Evolutionary conservation across 768 basidiomycete genomes (phyloP).

Genomic region (Flagelloscypha sp.): DNA sequence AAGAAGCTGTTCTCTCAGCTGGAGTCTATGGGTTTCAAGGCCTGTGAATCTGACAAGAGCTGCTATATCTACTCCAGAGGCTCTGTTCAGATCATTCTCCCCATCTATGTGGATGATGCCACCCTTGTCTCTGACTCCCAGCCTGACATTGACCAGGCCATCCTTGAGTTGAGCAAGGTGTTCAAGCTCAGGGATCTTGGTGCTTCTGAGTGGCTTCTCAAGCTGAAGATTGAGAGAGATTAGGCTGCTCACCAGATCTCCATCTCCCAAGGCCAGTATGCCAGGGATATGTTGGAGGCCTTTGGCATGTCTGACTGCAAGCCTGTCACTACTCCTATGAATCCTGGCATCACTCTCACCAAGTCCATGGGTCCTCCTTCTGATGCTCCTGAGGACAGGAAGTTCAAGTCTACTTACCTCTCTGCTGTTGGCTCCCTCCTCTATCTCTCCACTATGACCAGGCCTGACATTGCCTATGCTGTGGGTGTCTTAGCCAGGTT

Average conservation of each 20-base stretch:
- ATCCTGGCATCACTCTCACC: slow-evolving; percentile 16
- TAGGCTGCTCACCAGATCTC: slow-evolving; percentile 10
- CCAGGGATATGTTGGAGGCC: slow-evolving; percentile 16
- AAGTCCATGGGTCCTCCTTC: slow-evolving; percentile 12
- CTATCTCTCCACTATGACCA: slow-evolving; percentile 20
- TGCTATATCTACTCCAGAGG: slow-evolving; percentile 11
- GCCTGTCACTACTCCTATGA: slow-evolving; percentile 23
- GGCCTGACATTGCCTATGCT: slow-evolving; percentile 20
- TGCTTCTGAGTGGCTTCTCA: slow-evolving; percentile 17
- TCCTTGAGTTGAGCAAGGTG: too few relatives aligned
- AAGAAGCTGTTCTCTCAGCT: slow-evolving; percentile 8
- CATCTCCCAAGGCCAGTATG: slow-evolving; percentile 21
- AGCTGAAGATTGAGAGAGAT: slow-evolving; percentile 21
- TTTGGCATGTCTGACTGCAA: slow-evolving; percentile 21
- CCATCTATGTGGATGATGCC: too few relatives aligned
- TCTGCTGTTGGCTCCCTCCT: slow-evolving; percentile 21
- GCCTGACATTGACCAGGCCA: too few relatives aligned
- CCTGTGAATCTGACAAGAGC: background rate
- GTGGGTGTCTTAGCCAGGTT: slow-evolving; percentile 15
- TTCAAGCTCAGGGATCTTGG: slow-evolving; percentile 25
- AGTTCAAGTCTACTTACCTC: slow-evolving; percentile 20
- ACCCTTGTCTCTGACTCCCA: too few relatives aligned
- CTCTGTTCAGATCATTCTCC: slow-evolving; percentile 7
- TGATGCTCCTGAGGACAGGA: slow-evolving; percentile 17
- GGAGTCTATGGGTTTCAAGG: background rate